Conservation (phyloP, 116 monocot genomes). For the Zostera marina region DNA sequence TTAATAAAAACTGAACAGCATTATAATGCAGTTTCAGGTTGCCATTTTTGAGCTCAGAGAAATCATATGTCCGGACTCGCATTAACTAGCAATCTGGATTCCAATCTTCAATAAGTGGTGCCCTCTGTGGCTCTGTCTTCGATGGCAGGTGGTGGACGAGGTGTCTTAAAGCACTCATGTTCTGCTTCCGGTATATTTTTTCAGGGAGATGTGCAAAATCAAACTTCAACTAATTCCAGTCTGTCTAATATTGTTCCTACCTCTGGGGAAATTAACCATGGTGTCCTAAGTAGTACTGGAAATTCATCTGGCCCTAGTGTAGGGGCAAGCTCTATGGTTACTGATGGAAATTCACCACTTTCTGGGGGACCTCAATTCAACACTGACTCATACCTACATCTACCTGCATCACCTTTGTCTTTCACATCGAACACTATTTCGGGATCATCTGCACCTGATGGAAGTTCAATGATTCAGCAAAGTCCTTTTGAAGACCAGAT, state of each 20-base stretch:
- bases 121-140: slow-evolving; percentile 8
- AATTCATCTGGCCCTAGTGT: slow-evolving; percentile 73
- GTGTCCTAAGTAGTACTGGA: slow-evolving; percentile 34
- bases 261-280: slow-evolving; percentile 32
- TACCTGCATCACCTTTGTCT: slow-evolving; percentile 67
- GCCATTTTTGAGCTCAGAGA: no score
- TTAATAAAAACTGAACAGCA: no score
- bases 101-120: slow-evolving; percentile 11
- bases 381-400: slow-evolving; percentile 41
- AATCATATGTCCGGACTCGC: slow-evolving; percentile 2
- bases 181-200: slow-evolving; percentile 23
- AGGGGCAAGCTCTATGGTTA: slow-evolving; percentile 76
- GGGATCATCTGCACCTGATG: slow-evolving; percentile 40
- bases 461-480: slow-evolving; percentile 45
- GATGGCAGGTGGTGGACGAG: slow-evolving; percentile 12
- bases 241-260: slow-evolving; percentile 6
- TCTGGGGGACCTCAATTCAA: slow-evolving; percentile 57
- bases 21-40: no score
- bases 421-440: slow-evolving; percentile 59
- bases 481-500: slow-evolving; percentile 41
- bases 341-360: slow-evolving; percentile 68
- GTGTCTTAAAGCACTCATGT: slow-evolving; percentile 6
- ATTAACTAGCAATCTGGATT: slow-evolving; percentile 21
- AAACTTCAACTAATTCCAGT: neutral
- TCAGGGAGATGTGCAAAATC: slow-evolving; percentile 16